A percentile compares a stretch with the other conserved stretches of the same genome.
These are phyloP conservation scores for Boletellus ananas DNA, from an alignment of 768 basidiomycete genomes.

Conservation along the genomic window DNA sequence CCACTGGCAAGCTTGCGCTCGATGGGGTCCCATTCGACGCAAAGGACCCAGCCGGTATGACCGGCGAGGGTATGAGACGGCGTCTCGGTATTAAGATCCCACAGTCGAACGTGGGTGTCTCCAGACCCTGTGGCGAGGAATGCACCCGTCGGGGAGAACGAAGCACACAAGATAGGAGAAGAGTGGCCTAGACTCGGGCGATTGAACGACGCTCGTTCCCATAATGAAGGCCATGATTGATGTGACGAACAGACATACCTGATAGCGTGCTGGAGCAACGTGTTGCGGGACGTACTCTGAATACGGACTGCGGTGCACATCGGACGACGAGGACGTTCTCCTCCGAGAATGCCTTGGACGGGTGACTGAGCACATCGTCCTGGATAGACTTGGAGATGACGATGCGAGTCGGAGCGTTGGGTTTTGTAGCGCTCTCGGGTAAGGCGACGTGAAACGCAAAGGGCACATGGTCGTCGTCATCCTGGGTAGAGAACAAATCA, in stretches of 20 bases:
- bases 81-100: conserved; percentile 91
- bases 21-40: conserved; percentile 95
- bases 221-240: conserved; percentile 3
- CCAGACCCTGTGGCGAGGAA: conserved; percentile 93
- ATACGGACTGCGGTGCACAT: conserved; percentile 95
- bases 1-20: conserved; percentile 90
- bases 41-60: conserved; percentile 95
- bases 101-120: conserved; percentile 87
- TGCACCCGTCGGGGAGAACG: conserved; percentile 91
- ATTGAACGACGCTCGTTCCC: conserved; percentile 5
- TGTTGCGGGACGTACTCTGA: conserved; percentile 89
- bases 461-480: conserved; percentile 88
- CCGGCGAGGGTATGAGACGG: conserved; percentile 85
- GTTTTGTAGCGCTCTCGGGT: conserved; percentile 51
- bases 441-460: conserved; percentile 86
- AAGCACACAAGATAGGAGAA: conserved; percentile 90
- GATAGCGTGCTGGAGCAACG: conserved; percentile 90
- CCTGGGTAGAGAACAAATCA: conserved; percentile 10
- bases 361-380: conserved; percentile 70
- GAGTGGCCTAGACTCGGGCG: conserved; percentile 61
- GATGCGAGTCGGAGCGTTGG: conserved; percentile 63
- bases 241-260: conserved; percentile 42
- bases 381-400: conserved; percentile 84
- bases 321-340: conserved; percentile 88
- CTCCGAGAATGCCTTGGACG: conserved; percentile 66